Evolutionary conservation across 257 asterid genomes (phyloP).

Genomic region (Sherardia arvensis): DNA sequence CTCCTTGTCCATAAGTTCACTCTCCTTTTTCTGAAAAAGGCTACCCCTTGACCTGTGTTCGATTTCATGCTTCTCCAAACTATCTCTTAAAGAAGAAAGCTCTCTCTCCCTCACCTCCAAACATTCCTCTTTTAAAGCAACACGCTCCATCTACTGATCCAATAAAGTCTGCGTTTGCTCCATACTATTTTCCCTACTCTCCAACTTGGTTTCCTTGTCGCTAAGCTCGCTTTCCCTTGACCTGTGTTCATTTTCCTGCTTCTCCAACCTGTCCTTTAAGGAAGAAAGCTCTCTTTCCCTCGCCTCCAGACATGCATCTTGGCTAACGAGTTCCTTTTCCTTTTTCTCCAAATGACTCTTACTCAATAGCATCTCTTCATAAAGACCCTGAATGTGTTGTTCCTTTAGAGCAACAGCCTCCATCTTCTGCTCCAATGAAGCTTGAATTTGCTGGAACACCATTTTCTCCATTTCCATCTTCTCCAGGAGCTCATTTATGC

Average conservation of each 20-base stretch:
- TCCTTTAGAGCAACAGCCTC: conserved; percentile 4
- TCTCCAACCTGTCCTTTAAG: not conserved
- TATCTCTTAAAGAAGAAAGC: not conserved
- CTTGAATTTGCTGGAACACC: not conserved
- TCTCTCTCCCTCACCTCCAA: not conserved
- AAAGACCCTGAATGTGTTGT: conserved; percentile 14
- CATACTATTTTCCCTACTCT: not conserved
- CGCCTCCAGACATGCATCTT: not conserved
- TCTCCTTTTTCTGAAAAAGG: not conserved
- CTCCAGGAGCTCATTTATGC: conserved; percentile 7
- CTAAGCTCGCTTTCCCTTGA: not conserved
- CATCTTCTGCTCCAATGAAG: conserved; percentile 6
- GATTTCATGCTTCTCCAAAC: not conserved
- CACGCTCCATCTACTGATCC: conserved; percentile 4
- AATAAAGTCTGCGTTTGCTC: not conserved
- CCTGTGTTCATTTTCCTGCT: not conserved
- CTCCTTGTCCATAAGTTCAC: not conserved
- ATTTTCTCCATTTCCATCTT: conserved; percentile 9
- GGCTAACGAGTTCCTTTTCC: not conserved
- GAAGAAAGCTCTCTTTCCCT: not conserved
- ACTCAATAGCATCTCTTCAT: conserved; percentile 1
- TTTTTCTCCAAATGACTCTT: conserved; percentile 13
- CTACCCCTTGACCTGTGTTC: not conserved
- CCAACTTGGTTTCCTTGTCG: not conserved
- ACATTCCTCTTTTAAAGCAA: not conserved